Evolutionary conservation across 2,329 filamentous ascomycete genomes (phyloP).

Genomic region (Arachnopeziza araneosa): DNA sequence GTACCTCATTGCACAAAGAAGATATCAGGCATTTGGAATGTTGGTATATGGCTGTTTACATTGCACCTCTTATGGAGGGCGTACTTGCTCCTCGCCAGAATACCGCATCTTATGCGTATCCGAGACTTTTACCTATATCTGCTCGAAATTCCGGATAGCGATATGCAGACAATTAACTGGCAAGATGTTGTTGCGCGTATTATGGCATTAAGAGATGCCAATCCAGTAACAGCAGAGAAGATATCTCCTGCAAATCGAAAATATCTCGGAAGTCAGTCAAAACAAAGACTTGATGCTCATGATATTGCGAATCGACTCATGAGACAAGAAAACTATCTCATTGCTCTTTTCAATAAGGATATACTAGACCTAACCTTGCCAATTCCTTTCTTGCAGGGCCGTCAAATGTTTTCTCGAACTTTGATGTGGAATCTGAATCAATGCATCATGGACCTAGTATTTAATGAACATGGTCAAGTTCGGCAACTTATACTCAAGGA

Average conservation of each 20-base stretch:
- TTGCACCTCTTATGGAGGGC: slow-evolving; percentile 59
- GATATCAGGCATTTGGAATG: slow-evolving; percentile 36
- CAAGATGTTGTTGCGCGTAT: slow-evolving; percentile 64
- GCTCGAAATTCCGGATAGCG: slow-evolving; percentile 60
- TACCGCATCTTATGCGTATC: slow-evolving; percentile 55
- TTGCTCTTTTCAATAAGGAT: slow-evolving; percentile 96
- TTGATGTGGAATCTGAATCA: slow-evolving; percentile 90
- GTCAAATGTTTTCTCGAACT: slow-evolving; percentile 81
- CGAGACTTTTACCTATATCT: slow-evolving; percentile 66
- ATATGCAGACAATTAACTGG: slow-evolving; percentile 72
- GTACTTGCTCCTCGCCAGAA: slow-evolving; percentile 51
- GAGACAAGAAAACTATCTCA: slow-evolving; percentile 94
- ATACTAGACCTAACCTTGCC: slow-evolving; percentile 82
- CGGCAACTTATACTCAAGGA: slow-evolving; percentile 81
- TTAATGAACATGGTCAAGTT: slow-evolving; percentile 83
- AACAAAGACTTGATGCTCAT: slow-evolving; percentile 90
- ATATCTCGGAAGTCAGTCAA: slow-evolving; percentile 71
- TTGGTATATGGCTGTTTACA: slow-evolving; percentile 53
- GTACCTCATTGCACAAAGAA: slow-evolving; percentile 51
- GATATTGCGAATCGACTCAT: slow-evolving; percentile 96
- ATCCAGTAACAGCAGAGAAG: slow-evolving; percentile 59
- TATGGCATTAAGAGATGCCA: slow-evolving; percentile 64
- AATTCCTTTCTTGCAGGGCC: slow-evolving; percentile 72
- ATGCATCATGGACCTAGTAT: slow-evolving; percentile 88
- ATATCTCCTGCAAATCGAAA: slow-evolving; percentile 53